Evolutionary conservation across 2,329 filamentous ascomycete species (phyloP).

Genomic region (Pyricularia grisea): DNA sequence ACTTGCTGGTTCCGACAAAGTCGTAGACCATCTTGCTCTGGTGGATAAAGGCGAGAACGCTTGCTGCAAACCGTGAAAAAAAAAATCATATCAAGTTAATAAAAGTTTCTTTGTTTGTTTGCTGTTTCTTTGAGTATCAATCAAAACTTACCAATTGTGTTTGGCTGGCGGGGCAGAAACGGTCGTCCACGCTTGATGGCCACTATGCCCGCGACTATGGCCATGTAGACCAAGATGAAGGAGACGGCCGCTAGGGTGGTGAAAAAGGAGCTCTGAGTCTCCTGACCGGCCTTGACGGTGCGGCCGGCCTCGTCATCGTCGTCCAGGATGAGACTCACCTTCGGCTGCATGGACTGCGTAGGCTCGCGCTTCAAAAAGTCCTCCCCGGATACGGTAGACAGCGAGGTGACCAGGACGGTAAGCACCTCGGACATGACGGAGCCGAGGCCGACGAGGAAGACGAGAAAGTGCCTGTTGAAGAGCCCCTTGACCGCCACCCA

Average conservation of each 20-base stretch:
- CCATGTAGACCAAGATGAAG: conserved; percentile 58
- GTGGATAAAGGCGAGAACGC: conserved; percentile 68
- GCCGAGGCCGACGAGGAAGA: conserved; percentile 60
- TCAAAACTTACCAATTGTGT: conserved; percentile 47
- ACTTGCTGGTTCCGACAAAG: conserved; percentile 61
- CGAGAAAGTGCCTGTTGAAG: conserved; percentile 53
- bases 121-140: not conserved
- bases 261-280: conserved; percentile 57
- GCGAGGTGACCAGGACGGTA: conserved; percentile 57
- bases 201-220: conserved; percentile 47
- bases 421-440: conserved; percentile 65
- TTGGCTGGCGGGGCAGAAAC: conserved; percentile 69
- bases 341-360: not conserved
- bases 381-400: conserved; percentile 54
- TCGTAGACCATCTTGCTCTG: conserved; percentile 71
- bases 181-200: conserved; percentile 55
- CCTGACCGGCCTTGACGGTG: conserved; percentile 43
- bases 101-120: not conserved
- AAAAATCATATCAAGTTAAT: not conserved
- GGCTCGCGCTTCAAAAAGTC: conserved; percentile 33
- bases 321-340: not conserved
- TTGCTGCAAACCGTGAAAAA: conserved; percentile 23
- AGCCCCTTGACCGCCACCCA: conserved; percentile 54
- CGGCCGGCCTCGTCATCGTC: conserved; percentile 14
- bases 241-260: conserved; percentile 52